Base-by-base conservation (phyloP, 345 rosid species). In the Arabidopsis thaliana region DNA sequence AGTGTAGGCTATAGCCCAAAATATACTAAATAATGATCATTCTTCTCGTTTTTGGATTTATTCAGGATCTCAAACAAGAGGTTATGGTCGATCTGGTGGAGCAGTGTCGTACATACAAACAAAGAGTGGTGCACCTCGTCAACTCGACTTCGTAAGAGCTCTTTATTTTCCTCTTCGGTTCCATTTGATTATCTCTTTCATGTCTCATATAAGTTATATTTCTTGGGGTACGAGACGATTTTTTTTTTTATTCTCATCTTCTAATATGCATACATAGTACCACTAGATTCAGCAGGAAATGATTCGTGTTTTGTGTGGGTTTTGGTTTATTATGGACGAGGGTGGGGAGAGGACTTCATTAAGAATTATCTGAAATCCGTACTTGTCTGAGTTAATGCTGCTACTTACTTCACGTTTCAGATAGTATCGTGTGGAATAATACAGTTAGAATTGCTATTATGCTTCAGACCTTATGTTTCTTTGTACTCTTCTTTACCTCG, bases 111-210 rank as follows among this genome's bases (percentile, higher is more conserved):
- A 83, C 93, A 7, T 96, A 89, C 87, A 96, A 96, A 81, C 96
- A 91, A 83, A 88, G 99, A 83, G 97, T 91, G 53, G 98, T 96
- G 67, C 99, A 96, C 82, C 92, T 96, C 65, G 99, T 93, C 59
- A 93, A 96, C 85, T 96, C 99, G 28, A 89, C 99, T 74, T 71
- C 92, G 98, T 96, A 85, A 86, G 96, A 58, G 64, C 72, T 83
- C 67, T 50, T 79, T 66, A 32, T 58, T 65, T 24, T 65, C 30
- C 57, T 44, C 72, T 71, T 34, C 28, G 20, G 13, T 71, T 79
- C 13, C 51, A 34, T 57, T 51, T 69, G 14, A n/a, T 61, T 79
- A 52, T 67, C 65, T 79, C 30, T 46, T 67, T n/a, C 51, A 23
- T 42, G 50, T 22, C 16, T 36, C 61, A 33, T 24, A 9, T 44